Percentiles rank a stretch among this genome's conserved stretches.
Conservation (phyloP, 345 rosid genomes). For the Anacardium occidentale region DNA sequence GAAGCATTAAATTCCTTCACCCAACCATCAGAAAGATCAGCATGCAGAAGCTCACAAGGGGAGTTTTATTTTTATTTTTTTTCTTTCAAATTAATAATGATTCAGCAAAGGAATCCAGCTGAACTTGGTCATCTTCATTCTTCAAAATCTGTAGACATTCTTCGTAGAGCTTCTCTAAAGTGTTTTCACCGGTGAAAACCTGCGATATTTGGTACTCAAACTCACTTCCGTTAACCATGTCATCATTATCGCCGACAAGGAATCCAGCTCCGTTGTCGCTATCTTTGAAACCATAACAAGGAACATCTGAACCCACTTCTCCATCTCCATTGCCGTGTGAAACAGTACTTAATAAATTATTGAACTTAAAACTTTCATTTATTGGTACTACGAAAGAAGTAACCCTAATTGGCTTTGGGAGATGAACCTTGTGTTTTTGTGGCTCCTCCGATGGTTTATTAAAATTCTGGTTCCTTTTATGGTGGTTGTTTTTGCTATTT, state of each 20-base stretch:
- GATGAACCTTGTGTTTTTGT: slow-evolving; percentile 41
- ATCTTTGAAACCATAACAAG: slow-evolving; percentile 16
- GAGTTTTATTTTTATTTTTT: no score
- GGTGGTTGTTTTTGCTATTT: background rate
- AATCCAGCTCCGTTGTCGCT: slow-evolving; percentile 17
- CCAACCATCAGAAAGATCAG: no score
- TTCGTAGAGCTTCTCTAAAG: slow-evolving; percentile 39
- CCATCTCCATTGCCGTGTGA: slow-evolving; percentile 23
- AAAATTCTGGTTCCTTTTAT: slow-evolving; percentile 16
- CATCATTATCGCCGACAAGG: slow-evolving; percentile 20
- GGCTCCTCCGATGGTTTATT: background rate
- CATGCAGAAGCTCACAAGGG: no score
- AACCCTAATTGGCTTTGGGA: slow-evolving; percentile 47
- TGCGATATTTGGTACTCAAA: slow-evolving; percentile 26
- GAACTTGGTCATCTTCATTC: slow-evolving; percentile 29
- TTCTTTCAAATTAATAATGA: slow-evolving; percentile 28
- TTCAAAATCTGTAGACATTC: slow-evolving; percentile 46
- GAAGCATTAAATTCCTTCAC: no score
- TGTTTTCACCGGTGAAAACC: slow-evolving; percentile 8
- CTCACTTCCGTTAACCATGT: slow-evolving; percentile 26
- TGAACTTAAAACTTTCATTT: slow-evolving; percentile 34
- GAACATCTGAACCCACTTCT: slow-evolving; percentile 3
- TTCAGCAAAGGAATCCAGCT: slow-evolving; percentile 35
- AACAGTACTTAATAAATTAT: background rate
- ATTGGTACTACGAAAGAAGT: slow-evolving; percentile 27